These are phyloP conservation scores for Gastrolobium villosum DNA, from an alignment of 306 rosid genomes.

Conservation along the genomic window DNA sequence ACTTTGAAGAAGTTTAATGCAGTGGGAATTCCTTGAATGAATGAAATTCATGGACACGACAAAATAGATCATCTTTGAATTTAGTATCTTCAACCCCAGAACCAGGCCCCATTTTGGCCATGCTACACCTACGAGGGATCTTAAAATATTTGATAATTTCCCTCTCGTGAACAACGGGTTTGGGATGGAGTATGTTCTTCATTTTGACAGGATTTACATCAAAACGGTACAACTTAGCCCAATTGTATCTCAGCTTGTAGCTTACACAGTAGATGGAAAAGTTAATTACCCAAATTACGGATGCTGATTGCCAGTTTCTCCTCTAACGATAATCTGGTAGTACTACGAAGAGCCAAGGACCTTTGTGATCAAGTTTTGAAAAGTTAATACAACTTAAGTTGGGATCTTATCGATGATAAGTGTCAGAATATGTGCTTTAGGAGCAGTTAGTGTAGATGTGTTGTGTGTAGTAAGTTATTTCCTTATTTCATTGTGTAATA, in stretches of 20 bases:
- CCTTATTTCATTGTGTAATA: no score
- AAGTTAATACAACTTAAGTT: background rate
- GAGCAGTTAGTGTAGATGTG: no score
- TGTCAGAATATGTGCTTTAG: background rate
- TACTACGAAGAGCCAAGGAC: background rate
- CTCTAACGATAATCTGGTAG: background rate
- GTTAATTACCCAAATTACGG: slow-evolving; percentile 7
- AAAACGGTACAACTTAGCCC: background rate
- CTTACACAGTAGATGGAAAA: background rate
- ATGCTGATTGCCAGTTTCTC: background rate
- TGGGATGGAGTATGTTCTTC: background rate
- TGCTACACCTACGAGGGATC: background rate
- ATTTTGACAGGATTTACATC: background rate
- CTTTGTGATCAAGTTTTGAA: background rate
- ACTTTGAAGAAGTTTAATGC: slow-evolving; percentile 51
- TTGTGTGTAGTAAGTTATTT: no score
- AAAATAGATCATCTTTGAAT: background rate
- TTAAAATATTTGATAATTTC: background rate
- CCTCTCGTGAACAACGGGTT: background rate
- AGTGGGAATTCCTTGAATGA: background rate
- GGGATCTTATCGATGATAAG: background rate
- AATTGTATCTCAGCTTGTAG: background rate
- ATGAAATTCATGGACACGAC: background rate
- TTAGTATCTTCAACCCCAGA: background rate
- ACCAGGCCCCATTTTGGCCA: background rate